phyloP scores from a whole-genome alignment of 2,329 filamentous ascomycete species.

The Cercospora janseana region DNA sequence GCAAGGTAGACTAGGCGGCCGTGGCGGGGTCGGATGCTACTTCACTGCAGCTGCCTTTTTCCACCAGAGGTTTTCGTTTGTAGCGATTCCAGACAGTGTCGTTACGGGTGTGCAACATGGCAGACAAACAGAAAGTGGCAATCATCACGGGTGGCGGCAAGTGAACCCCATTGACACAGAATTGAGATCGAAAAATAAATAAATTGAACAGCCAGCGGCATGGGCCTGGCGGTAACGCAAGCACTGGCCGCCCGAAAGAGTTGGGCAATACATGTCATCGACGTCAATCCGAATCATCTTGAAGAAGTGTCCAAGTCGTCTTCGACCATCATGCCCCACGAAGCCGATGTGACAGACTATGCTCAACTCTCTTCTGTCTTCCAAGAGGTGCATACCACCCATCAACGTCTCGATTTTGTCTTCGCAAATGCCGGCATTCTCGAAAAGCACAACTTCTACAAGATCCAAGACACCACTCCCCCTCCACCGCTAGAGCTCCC shows the following conservation, averaged over 20 bases:
- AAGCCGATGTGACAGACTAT: conserved; percentile 43
- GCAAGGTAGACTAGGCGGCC: no score
- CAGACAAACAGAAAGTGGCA: conserved; percentile 26
- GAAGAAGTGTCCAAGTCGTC: conserved; percentile 31
- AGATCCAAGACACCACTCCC: conserved; percentile 28
- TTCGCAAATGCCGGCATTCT: conserved; percentile 52
- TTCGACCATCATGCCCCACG: conserved; percentile 39
- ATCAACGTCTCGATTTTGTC: conserved; percentile 46
- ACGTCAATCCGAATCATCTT: conserved; percentile 41
- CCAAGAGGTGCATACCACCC: conserved; percentile 37
- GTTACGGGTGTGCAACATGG: conserved; percentile 1
- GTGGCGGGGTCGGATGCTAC: no score
- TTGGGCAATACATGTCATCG: conserved; percentile 45
- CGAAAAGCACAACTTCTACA: conserved; percentile 45
- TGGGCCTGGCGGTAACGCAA: conserved; percentile 44
- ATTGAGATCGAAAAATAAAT: not conserved
- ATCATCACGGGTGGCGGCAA: conserved; percentile 33
- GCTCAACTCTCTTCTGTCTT: conserved; percentile 38
- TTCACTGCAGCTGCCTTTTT: no score
- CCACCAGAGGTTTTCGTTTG: no score
- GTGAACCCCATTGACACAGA: not conserved
- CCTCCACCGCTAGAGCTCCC: conserved; percentile 37
- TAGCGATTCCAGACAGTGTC: no score
- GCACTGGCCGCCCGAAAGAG: conserved; percentile 38
- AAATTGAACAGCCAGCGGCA: conserved; percentile 40